Percentiles rank a stretch among this genome's conserved stretches.
phyloP scores from a whole-genome alignment of 768 basidiomycete species.

The Cantharellus anzutake region DNA sequence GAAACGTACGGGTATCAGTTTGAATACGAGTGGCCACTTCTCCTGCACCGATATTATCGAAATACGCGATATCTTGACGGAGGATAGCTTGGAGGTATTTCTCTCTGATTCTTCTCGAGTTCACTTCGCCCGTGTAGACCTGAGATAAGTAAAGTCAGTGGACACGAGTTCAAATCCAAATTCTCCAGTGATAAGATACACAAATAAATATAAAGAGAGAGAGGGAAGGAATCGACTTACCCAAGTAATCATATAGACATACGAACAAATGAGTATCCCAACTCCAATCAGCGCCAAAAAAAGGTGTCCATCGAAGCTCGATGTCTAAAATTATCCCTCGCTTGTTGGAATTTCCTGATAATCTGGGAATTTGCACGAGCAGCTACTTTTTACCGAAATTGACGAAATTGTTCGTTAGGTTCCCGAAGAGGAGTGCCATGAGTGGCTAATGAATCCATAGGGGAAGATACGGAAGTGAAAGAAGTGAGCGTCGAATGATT shows the following conservation, averaged over 20 bases:
- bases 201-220: slow-evolving; percentile 43
- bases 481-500: no score
- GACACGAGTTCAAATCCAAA: slow-evolving; percentile 1
- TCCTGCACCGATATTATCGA: slow-evolving; percentile 26
- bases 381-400: slow-evolving; percentile 14
- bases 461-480: no score
- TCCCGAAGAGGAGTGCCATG: slow-evolving; percentile 21
- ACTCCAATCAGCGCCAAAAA: slow-evolving; percentile 52
- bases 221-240: not conserved
- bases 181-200: not conserved
- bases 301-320: slow-evolving; percentile 35
- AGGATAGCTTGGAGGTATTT: slow-evolving; percentile 22
- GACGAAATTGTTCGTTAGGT: slow-evolving; percentile 9
- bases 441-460: slow-evolving; percentile 3
- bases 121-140: slow-evolving; percentile 21
- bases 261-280: slow-evolving; percentile 59
- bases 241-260: slow-evolving; percentile 36
- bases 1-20: slow-evolving; percentile 12
- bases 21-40: slow-evolving; percentile 27
- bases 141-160: slow-evolving; percentile 13
- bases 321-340: slow-evolving; percentile 31
- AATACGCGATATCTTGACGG: slow-evolving; percentile 25
- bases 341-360: slow-evolving; percentile 17
- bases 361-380: slow-evolving; percentile 9
- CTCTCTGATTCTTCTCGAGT: slow-evolving; percentile 21